Evolutionary conservation across 257 asterid species (phyloP).

Genomic region (Primulina tabacum): DNA sequence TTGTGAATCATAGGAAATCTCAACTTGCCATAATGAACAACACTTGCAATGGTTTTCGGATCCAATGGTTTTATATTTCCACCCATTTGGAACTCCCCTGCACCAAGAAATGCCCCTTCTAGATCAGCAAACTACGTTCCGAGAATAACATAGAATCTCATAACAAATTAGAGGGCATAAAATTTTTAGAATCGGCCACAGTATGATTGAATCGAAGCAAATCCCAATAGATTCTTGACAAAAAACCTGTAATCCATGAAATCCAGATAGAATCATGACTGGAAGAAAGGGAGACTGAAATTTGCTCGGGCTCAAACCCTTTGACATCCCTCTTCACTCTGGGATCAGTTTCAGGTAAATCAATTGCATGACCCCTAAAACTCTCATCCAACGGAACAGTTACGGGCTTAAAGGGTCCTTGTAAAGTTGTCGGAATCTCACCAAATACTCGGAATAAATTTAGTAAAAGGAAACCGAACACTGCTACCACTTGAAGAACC

Average conservation of each 20-base stretch:
- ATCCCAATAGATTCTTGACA: not conserved
- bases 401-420: conserved; percentile 84
- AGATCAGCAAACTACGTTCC: conserved; percentile 13
- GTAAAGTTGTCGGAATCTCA: conserved; percentile 68
- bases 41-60: conserved; percentile 59
- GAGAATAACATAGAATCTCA: not conserved
- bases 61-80: conserved; percentile 51
- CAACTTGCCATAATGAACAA: conserved; percentile 62
- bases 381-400: conserved; percentile 64
- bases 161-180: not conserved
- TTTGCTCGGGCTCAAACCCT: conserved; percentile 84
- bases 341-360: conserved; percentile 80
- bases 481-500: conserved; percentile 2
- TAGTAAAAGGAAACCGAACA: conserved; percentile 26
- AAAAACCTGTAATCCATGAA: conserved; percentile 89
- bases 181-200: not conserved
- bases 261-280: conserved; percentile 73
- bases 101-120: conserved; percentile 16
- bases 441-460: conserved; percentile 28
- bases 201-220: not conserved
- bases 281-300: conserved; percentile 78
- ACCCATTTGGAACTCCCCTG: conserved; percentile 89
- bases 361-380: conserved; percentile 74
- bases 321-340: conserved; percentile 63
- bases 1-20: conserved; percentile 38